Evolutionary conservation across 75 land plant species (phyloP).

Genomic region (Larix kaempferi): DNA sequence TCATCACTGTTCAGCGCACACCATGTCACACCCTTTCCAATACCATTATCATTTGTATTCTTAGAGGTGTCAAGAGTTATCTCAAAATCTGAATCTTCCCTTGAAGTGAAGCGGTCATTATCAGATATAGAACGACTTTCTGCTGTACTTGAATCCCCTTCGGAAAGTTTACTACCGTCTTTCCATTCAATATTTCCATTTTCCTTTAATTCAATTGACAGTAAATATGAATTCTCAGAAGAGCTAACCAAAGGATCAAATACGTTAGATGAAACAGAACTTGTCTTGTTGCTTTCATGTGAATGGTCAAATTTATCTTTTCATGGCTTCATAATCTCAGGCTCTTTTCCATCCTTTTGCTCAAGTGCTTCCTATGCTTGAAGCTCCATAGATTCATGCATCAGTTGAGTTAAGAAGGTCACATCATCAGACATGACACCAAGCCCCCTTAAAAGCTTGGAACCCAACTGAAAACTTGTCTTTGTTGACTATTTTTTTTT

Average conservation of each 20-base stretch:
- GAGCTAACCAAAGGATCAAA: not conserved
- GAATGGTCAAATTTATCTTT: not conserved
- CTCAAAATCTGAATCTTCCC: not conserved
- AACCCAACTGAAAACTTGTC: conserved; percentile 96
- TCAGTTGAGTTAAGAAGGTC: conserved; percentile 68
- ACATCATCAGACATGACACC: conserved; percentile 99
- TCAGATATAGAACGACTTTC: conserved; percentile 6
- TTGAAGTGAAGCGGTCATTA: conserved; percentile 20
- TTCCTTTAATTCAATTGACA: not conserved
- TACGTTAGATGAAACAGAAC: not conserved
- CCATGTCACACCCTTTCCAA: conserved; percentile 32
- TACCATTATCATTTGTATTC: conserved; percentile 8
- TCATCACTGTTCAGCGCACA: conserved; percentile 28
- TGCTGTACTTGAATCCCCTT: not conserved
- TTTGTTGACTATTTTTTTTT: too few species aligned
- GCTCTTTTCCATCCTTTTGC: conserved; percentile 49
- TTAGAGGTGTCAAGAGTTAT: not conserved
- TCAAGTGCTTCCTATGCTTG: conserved; percentile 75
- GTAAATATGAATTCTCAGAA: not conserved
- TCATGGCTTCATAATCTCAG: conserved; percentile 40
- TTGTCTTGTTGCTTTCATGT: not conserved
- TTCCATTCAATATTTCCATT: not conserved
- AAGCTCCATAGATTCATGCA: conserved; percentile 91
- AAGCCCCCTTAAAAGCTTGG: conserved; percentile 79
- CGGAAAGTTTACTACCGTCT: not conserved